These are phyloP conservation scores for Curvularia sp. DNA, from an alignment of 2,329 filamentous ascomycete genomes.

Conservation along the genomic window DNA sequence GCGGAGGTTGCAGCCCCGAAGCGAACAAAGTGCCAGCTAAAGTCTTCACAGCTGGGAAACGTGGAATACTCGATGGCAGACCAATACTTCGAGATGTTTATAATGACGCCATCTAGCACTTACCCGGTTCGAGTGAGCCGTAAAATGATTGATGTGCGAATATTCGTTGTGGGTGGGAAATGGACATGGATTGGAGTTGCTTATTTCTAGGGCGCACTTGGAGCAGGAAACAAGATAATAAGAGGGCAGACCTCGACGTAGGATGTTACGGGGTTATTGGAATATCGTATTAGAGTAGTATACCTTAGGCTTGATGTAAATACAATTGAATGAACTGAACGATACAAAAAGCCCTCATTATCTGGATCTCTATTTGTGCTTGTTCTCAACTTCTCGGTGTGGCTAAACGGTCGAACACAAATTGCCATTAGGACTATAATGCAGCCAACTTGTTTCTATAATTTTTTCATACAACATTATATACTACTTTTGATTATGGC, in stretches of 20 bases:
- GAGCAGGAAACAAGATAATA: neutral
- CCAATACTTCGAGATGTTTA: slow-evolving; percentile 78
- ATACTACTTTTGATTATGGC: no score
- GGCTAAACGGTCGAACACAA: no score
- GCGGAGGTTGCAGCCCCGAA: slow-evolving; percentile 30
- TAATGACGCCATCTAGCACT: slow-evolving; percentile 58
- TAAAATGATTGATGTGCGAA: neutral
- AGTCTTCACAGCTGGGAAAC: slow-evolving; percentile 63
- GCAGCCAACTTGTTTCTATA: no score
- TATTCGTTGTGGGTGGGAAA: neutral
- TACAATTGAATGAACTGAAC: neutral
- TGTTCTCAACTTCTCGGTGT: no score
- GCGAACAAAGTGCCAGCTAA: slow-evolving; percentile 63
- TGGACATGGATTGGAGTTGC: neutral
- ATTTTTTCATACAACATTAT: no score
- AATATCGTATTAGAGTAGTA: neutral
- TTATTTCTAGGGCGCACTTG: neutral
- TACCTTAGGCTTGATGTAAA: neutral
- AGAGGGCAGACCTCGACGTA: neutral
- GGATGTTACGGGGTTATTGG: neutral
- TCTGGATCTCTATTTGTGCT: neutral
- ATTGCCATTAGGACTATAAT: no score
- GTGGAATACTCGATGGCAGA: slow-evolving; percentile 68
- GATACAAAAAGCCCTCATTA: neutral
- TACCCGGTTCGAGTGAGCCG: neutral